phyloP scores from a whole-genome alignment of 257 asterid species.

The Paraleonurus japonicus region DNA sequence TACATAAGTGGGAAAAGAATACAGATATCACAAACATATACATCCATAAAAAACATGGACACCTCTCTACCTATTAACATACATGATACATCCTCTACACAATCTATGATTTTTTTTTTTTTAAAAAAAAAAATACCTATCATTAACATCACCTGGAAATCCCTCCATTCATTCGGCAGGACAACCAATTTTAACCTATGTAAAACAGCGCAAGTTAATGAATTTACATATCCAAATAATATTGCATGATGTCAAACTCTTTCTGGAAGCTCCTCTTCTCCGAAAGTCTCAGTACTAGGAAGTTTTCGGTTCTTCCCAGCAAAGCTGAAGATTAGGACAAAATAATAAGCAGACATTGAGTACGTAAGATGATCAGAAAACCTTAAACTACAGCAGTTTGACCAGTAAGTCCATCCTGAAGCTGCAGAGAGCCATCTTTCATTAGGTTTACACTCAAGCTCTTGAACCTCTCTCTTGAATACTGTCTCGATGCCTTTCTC shows the following conservation, averaged over 20 bases:
- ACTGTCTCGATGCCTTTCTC: slow-evolving; percentile 93
- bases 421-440: slow-evolving; percentile 89
- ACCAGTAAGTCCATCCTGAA: slow-evolving; percentile 75
- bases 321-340: background rate
- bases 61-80: slow-evolving; percentile 12
- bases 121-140: slow-evolving; percentile 19
- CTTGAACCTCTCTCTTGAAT: slow-evolving; percentile 88
- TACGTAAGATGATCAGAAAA: background rate
- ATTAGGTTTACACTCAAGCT: slow-evolving; percentile 83
- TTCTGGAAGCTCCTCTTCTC: slow-evolving; percentile 25
- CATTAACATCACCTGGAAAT: slow-evolving; percentile 7
- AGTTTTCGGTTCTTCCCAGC: slow-evolving; percentile 1
- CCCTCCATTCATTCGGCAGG: background rate
- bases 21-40: background rate
- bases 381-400: slow-evolving; percentile 59
- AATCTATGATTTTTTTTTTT: too few species aligned
- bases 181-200: background rate
- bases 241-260: background rate
- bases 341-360: slow-evolving; percentile 16
- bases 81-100: slow-evolving; percentile 22
- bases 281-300: slow-evolving; percentile 15
- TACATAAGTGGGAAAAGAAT: background rate
- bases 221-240: background rate
- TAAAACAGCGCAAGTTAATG: background rate
- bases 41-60: background rate